These are phyloP conservation scores for Chlamydomonas incerta DNA, from an alignment of 139 green algal species.

Conservation along the genomic window DNA sequence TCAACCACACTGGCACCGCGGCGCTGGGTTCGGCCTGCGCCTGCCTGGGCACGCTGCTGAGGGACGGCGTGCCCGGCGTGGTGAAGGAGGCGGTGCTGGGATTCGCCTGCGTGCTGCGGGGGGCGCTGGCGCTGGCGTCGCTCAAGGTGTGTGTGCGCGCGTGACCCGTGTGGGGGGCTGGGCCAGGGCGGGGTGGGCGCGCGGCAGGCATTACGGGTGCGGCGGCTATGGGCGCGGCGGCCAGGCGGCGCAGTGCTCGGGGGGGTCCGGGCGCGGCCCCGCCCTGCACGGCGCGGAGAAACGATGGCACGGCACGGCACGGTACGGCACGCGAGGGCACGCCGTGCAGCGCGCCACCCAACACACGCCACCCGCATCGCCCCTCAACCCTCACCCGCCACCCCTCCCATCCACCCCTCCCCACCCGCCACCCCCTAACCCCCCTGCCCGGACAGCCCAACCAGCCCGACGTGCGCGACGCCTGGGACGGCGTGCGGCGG, in stretches of 20 bases:
- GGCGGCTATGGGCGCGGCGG: too few species aligned
- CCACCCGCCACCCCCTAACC: not conserved
- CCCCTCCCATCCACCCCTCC: not conserved
- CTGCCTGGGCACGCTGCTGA: constrained; percentile 25
- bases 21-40: not conserved
- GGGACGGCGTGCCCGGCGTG: constrained; percentile 25
- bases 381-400: not conserved
- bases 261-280: too few species aligned
- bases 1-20: not conserved
- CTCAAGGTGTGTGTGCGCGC: constrained; percentile 33
- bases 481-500: constrained; percentile 39
- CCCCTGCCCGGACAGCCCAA: constrained; percentile 1
- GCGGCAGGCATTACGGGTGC: too few species aligned
- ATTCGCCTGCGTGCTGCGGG: constrained; percentile 27
- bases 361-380: not conserved
- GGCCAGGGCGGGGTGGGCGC: too few species aligned
- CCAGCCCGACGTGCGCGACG: constrained; percentile 22
- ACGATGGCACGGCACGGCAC: too few species aligned
- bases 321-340: too few species aligned
- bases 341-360: not conserved
- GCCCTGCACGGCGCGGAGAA: too few species aligned
- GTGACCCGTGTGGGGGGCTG: too few species aligned
- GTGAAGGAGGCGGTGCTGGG: constrained; percentile 42
- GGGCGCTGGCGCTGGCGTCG: constrained; percentile 23
- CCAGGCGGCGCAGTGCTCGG: too few species aligned